Conservation (phyloP, 2,329 filamentous ascomycete species). For the Neodidymelliopsis sp. region DNA sequence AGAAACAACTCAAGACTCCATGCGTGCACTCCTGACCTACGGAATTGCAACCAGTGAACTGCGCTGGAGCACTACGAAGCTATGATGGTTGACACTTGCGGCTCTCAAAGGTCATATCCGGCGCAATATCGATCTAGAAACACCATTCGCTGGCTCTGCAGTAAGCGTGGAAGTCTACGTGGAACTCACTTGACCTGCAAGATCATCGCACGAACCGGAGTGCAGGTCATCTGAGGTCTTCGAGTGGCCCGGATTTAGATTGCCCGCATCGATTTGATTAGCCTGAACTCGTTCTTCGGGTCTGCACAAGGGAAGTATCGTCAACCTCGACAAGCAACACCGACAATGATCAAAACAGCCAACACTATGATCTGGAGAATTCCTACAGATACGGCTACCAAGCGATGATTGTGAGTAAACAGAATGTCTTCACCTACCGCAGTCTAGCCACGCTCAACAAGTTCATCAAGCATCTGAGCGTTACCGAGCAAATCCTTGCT, state of each 20-base stretch:
- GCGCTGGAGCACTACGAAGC: too few relatives aligned
- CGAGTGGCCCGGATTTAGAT: slow-evolving; percentile 34
- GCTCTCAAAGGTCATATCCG: slow-evolving; percentile 11
- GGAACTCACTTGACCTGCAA: not conserved
- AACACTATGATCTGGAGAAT: not conserved
- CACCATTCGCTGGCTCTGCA: not conserved
- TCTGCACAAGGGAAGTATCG: not conserved
- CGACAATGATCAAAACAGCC: not conserved
- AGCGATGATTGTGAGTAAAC: not conserved
- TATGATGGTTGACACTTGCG: not conserved
- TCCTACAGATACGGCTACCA: not conserved
- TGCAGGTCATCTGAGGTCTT: slow-evolving; percentile 17
- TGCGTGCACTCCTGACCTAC: not conserved
- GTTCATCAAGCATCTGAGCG: slow-evolving; percentile 4
- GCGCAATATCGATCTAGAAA: not conserved
- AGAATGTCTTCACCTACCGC: not conserved
- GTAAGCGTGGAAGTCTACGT: slow-evolving; percentile 4
- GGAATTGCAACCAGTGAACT: not conserved
- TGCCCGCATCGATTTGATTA: slow-evolving; percentile 37
- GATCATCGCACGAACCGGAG: not conserved
- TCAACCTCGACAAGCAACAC: slow-evolving; percentile 11
- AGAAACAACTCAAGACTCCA: too few relatives aligned
- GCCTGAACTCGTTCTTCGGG: slow-evolving; percentile 34
- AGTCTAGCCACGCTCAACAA: not conserved
- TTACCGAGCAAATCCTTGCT: slow-evolving; percentile 11